Conservation (phyloP, 306 rosid genomes). For the Echinosophora koreensis region DNA sequence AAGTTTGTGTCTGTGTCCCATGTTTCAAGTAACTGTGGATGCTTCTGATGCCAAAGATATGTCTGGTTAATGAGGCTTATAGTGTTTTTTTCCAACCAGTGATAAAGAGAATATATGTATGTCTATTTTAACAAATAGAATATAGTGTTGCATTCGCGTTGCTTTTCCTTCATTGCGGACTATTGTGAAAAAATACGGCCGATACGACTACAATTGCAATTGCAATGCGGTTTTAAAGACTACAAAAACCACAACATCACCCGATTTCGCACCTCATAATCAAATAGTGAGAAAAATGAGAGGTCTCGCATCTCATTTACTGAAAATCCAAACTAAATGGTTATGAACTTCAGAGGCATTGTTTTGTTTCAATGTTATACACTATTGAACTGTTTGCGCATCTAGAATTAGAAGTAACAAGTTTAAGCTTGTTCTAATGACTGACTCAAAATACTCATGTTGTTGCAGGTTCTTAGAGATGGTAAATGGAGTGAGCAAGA, state of each 20-base stretch:
- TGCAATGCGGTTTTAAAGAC: too few species aligned
- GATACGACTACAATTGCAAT: too few species aligned
- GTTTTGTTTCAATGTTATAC: constrained; percentile 13
- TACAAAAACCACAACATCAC: too few species aligned
- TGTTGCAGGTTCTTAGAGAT: constrained; percentile 87
- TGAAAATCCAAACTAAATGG: constrained; percentile 8
- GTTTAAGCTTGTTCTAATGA: constrained; percentile 28
- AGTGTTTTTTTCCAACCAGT: neutral
- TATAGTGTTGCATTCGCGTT: too few species aligned
- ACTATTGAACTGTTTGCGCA: constrained; percentile 3
- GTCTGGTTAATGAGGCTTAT: neutral
- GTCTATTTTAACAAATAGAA: neutral
- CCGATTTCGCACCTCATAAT: too few species aligned
- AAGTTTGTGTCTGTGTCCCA: neutral
- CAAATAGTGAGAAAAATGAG: neutral
- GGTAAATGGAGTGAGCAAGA: constrained; percentile 92
- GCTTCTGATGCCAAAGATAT: neutral
- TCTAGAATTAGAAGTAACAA: constrained; percentile 26
- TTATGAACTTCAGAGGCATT: constrained; percentile 18
- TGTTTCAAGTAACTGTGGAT: neutral
- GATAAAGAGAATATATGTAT: neutral
- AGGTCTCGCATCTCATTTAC: constrained; percentile 19
- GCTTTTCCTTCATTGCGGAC: too few species aligned
- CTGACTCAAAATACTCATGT: constrained; percentile 32
- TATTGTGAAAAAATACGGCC: too few species aligned